These are phyloP conservation scores for Excoecaria cochinchinensis DNA, from an alignment of 345 rosid species.

Conservation along the genomic window DNA sequence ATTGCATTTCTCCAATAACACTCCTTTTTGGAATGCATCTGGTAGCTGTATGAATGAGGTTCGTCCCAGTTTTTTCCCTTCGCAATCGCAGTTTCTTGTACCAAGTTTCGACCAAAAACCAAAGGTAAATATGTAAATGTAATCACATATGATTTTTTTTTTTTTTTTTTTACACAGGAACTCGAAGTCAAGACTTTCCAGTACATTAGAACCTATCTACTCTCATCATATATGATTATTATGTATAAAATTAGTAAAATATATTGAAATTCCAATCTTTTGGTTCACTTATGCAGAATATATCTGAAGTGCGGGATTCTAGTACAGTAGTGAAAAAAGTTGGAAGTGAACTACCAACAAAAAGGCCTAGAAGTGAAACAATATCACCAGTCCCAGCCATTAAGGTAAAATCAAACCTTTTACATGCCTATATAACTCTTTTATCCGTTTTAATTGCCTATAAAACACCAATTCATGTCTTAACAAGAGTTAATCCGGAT, in stretches of 20 bases:
- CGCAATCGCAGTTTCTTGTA: conserved; percentile 52
- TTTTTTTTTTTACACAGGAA: no score
- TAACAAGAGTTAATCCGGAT: no score
- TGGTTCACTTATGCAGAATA: conserved; percentile 30
- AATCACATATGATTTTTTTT: no score
- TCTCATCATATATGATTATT: no score
- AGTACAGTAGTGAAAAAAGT: conserved; percentile 63
- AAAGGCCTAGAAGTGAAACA: conserved; percentile 76
- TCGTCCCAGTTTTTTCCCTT: conserved; percentile 57
- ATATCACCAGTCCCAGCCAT: conserved; percentile 79
- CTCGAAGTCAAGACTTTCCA: no score
- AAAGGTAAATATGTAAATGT: conserved; percentile 16
- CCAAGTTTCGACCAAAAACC: conserved; percentile 45
- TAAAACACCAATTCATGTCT: no score
- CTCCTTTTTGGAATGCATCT: conserved; percentile 84
- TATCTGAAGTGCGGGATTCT: conserved; percentile 53
- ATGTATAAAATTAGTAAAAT: no score
- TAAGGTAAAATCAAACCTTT: conserved; percentile 55
- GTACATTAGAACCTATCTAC: no score
- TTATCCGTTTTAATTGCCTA: background rate
- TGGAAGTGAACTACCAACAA: conserved; percentile 49
- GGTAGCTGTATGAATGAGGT: conserved; percentile 47
- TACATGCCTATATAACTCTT: background rate
- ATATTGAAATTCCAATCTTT: conserved; percentile 4
- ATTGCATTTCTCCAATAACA: conserved; percentile 84